These are phyloP conservation scores for Cucumis hystrix DNA, from an alignment of 306 rosid genomes.

Conservation along the genomic window DNA sequence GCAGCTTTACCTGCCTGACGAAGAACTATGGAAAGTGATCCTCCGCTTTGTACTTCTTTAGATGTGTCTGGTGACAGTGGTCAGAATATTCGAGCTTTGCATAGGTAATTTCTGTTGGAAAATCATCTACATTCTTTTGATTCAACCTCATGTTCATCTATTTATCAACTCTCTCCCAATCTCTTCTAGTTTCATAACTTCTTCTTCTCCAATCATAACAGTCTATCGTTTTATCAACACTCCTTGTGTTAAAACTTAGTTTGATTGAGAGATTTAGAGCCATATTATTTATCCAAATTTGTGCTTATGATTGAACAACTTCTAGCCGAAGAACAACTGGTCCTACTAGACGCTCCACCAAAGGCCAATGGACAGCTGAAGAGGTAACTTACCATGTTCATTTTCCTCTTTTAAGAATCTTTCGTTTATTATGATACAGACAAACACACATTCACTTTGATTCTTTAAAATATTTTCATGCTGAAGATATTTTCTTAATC, in stretches of 20 bases:
- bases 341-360: conserved; percentile 97
- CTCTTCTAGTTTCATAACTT: background rate
- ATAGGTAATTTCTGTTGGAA: conserved; percentile 41
- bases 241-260: background rate
- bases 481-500: background rate
- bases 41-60: conserved; percentile 21
- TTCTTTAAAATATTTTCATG: background rate
- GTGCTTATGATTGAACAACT: conserved; percentile 5
- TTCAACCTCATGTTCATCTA: background rate
- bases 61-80: conserved; percentile 32
- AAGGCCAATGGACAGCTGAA: conserved; percentile 95
- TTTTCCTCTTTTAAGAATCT: background rate
- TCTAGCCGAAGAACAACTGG: conserved; percentile 85
- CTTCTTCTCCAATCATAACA: background rate
- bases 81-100: conserved; percentile 46
- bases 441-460: background rate
- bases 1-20: conserved; percentile 26
- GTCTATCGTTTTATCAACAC: background rate
- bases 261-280: background rate
- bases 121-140: background rate
- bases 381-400: conserved; percentile 42
- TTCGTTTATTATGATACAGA: background rate
- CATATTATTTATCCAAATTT: background rate
- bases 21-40: conserved; percentile 61
- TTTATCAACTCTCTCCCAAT: background rate